A percentile compares a stretch with the other conserved stretches of the same genome.
These are phyloP conservation scores for Trametes versicolor DNA, from an alignment of 1,284 basidiomycete genomes.

Conservation along the genomic window DNA sequence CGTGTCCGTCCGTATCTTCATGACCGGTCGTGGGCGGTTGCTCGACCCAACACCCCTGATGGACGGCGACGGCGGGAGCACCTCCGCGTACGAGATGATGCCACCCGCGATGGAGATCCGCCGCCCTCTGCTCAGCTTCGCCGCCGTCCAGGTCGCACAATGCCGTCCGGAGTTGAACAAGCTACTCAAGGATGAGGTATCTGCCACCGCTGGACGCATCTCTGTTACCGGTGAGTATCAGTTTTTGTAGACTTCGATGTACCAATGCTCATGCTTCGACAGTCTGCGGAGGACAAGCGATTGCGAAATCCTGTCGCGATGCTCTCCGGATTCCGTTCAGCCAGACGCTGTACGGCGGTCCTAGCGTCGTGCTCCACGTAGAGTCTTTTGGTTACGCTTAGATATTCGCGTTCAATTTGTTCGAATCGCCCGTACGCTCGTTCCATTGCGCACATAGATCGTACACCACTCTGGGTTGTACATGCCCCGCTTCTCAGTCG, in stretches of 20 bases:
- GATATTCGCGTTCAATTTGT: not conserved
- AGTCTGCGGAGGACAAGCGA: conserved; percentile 59
- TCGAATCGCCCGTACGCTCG: too few species aligned
- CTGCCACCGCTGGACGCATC: conserved; percentile 39
- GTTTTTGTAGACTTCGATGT: not conserved
- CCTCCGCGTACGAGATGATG: not conserved
- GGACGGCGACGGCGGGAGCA: conserved; percentile 14
- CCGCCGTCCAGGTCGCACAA: conserved; percentile 36
- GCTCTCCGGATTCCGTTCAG: conserved; percentile 51
- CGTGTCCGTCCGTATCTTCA: conserved; percentile 48
- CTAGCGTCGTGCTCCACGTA: conserved; percentile 54
- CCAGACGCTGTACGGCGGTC: conserved; percentile 51
- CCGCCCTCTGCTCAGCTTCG: conserved; percentile 29
- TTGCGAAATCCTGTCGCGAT: conserved; percentile 50
- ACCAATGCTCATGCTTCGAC: not conserved
- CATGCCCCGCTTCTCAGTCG: too few species aligned
- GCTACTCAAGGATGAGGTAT: conserved; percentile 41
- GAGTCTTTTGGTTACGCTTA: conserved; percentile 56
- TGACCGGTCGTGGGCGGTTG: conserved; percentile 42
- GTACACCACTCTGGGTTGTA: too few species aligned
- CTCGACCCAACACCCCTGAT: conserved; percentile 2
- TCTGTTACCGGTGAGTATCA: conserved; percentile 50
- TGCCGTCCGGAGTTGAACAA: conserved; percentile 45
- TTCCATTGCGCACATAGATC: not conserved
- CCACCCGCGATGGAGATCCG: conserved; percentile 12